Evolutionary conservation across 2,329 filamentous ascomycete genomes (phyloP).

Genomic region (Cladorrhinum sp.): DNA sequence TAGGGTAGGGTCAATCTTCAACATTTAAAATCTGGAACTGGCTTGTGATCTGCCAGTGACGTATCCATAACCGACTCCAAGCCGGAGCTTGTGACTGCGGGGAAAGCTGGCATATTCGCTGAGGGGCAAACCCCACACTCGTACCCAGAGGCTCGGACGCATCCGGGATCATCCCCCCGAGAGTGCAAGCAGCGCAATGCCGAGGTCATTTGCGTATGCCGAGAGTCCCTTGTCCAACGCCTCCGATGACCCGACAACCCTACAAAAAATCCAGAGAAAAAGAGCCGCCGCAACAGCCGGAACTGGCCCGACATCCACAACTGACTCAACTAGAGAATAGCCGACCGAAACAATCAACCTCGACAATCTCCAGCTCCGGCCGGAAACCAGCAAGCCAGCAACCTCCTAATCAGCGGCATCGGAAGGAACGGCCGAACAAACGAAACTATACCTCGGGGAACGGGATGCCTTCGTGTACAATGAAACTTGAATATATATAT

Average conservation of each 20-base stretch:
- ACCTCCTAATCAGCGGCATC: not conserved
- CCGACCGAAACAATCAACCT: not conserved
- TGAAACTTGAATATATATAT: no score
- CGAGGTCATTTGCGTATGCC: constrained; percentile 19
- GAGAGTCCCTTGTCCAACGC: constrained; percentile 6
- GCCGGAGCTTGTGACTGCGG: constrained; percentile 59
- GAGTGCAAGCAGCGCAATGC: constrained; percentile 13
- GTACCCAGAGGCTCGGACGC: constrained; percentile 21
- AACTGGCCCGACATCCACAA: not conserved
- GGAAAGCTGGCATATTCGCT: constrained; percentile 30
- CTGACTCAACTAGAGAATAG: constrained; percentile 1
- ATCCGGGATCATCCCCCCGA: constrained; percentile 20
- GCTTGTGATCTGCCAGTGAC: constrained; percentile 35
- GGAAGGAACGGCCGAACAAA: no score
- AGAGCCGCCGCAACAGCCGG: constrained; percentile 4
- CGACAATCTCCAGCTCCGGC: not conserved
- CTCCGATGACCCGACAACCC: not conserved
- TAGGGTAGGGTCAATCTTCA: not conserved
- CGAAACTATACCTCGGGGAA: no score
- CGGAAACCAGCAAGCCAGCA: not conserved
- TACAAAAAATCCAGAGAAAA: not conserved
- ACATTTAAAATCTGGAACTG: constrained; percentile 3
- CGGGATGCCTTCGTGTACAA: no score
- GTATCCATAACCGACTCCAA: constrained; percentile 45
- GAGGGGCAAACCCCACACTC: constrained; percentile 11